Conservation (phyloP, 805 yeast species). For the Kodamaea kaohsiungensis region DNA sequence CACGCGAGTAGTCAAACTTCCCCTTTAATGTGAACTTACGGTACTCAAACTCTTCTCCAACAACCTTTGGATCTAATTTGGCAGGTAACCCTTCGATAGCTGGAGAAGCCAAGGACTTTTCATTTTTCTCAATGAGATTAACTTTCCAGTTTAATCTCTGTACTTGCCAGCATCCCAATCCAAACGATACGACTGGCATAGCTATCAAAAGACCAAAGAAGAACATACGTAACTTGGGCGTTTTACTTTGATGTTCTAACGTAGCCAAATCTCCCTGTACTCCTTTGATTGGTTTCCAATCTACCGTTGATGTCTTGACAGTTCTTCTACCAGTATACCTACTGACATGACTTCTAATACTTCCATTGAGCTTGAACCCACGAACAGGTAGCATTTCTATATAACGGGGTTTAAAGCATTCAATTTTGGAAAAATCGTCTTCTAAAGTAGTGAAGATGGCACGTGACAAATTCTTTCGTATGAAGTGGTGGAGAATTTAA, state of each 20-base stretch:
- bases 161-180: conserved; percentile 92
- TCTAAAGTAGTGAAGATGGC: neutral
- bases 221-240: conserved; percentile 36
- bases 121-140: conserved; percentile 76
- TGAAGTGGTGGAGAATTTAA: too few species aligned
- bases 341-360: neutral
- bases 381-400: conserved; percentile 1
- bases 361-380: neutral
- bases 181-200: conserved; percentile 86
- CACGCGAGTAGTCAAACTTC: conserved; percentile 77
- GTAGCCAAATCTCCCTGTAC: conserved; percentile 35
- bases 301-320: conserved; percentile 67
- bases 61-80: conserved; percentile 60
- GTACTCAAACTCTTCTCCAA: conserved; percentile 70
- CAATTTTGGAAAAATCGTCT: neutral
- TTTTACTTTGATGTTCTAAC: conserved; percentile 41
- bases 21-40: conserved; percentile 79
- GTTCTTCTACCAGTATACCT: conserved; percentile 15
- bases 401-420: neutral
- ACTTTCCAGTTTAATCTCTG: conserved; percentile 86
- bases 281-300: conserved; percentile 79
- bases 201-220: conserved; percentile 53
- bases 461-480: neutral
- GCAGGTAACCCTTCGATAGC: conserved; percentile 70
- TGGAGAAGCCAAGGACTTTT: conserved; percentile 72